phyloP scores from a whole-genome alignment of 2,329 filamentous ascomycete genomes.

The Cryphonectria parasitica region DNA sequence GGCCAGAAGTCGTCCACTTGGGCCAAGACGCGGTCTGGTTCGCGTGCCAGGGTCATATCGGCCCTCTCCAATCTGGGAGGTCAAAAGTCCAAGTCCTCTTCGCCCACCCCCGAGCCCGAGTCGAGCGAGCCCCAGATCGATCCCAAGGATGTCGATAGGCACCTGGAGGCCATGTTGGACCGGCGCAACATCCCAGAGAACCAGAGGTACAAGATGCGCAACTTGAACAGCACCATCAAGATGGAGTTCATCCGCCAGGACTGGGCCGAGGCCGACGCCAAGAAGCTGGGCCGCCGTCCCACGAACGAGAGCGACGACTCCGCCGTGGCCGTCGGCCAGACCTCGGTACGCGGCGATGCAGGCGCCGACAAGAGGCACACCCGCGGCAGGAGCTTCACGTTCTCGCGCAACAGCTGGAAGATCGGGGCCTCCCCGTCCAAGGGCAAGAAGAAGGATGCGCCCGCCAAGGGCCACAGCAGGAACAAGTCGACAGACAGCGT shows the following conservation, averaged over 20 bases:
- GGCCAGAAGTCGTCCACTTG: slow-evolving; percentile 30
- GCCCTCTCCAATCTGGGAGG: slow-evolving; percentile 43
- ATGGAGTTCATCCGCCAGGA: slow-evolving; percentile 94
- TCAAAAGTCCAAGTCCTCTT: slow-evolving; percentile 43
- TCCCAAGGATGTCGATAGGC: slow-evolving; percentile 58
- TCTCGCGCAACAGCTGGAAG: slow-evolving; percentile 64
- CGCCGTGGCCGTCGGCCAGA: slow-evolving; percentile 35
- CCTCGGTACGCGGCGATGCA: slow-evolving; percentile 44
- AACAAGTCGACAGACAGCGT: slow-evolving; percentile 76
- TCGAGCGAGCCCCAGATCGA: slow-evolving; percentile 58
- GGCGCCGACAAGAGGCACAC: slow-evolving; percentile 58
- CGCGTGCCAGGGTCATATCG: slow-evolving; percentile 45
- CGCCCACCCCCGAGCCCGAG: slow-evolving; percentile 33
- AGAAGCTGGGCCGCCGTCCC: slow-evolving; percentile 48
- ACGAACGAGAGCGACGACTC: slow-evolving; percentile 49
- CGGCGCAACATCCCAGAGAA: slow-evolving; percentile 92
- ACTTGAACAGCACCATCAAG: slow-evolving; percentile 86
- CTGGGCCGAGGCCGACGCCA: slow-evolving; percentile 68
- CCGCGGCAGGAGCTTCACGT: slow-evolving; percentile 77
- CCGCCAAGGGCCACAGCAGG: slow-evolving; percentile 65
- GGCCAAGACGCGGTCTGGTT: slow-evolving; percentile 45
- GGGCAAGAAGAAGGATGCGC: slow-evolving; percentile 70
- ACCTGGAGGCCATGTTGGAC: slow-evolving; percentile 71
- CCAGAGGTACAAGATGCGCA: slow-evolving; percentile 93
- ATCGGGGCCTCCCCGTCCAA: slow-evolving; percentile 73